phyloP scores from a whole-genome alignment of 1,284 basidiomycete species.

The Leccinum fuscescens region DNA sequence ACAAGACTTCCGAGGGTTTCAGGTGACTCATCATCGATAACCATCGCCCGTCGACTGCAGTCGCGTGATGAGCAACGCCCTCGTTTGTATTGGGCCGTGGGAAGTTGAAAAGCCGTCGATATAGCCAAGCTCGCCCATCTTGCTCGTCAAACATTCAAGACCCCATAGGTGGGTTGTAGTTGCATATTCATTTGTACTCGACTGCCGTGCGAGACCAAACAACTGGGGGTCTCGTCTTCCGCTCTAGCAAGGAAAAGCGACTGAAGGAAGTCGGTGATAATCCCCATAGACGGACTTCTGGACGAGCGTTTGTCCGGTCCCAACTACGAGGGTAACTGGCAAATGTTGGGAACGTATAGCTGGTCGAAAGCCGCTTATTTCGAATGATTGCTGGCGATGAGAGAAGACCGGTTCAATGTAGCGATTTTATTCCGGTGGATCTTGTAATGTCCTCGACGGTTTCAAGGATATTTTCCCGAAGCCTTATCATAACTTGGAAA shows the following conservation, averaged over 20 bases:
- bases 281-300: conserved; percentile 78
- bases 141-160: conserved; percentile 90
- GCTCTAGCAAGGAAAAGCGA: conserved; percentile 60
- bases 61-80: conserved; percentile 57
- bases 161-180: conserved; percentile 56
- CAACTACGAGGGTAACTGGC: conserved; percentile 77
- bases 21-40: too few relatives aligned
- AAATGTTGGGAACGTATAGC: conserved; percentile 79
- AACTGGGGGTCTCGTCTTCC: conserved; percentile 60
- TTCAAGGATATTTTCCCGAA: conserved; percentile 71
- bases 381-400: conserved; percentile 70
- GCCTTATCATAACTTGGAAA: conserved; percentile 77
- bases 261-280: conserved; percentile 79
- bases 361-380: conserved; percentile 66
- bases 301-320: conserved; percentile 69
- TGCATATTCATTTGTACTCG: conserved; percentile 64
- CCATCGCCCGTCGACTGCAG: too few relatives aligned
- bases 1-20: too few relatives aligned
- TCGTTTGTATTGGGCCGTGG: conserved; percentile 83
- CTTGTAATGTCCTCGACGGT: conserved; percentile 62
- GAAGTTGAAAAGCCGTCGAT: conserved; percentile 89
- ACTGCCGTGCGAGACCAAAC: conserved; percentile 71
- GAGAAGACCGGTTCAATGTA: conserved; percentile 69
- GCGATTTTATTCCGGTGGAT: conserved; percentile 83
- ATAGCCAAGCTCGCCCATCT: conserved; percentile 93